Evolutionary conservation across 2,329 filamentous ascomycete genomes (phyloP), one percentile per base, ranked within the genome.

Genomic region (Cladophialophora bantiana): DNA sequence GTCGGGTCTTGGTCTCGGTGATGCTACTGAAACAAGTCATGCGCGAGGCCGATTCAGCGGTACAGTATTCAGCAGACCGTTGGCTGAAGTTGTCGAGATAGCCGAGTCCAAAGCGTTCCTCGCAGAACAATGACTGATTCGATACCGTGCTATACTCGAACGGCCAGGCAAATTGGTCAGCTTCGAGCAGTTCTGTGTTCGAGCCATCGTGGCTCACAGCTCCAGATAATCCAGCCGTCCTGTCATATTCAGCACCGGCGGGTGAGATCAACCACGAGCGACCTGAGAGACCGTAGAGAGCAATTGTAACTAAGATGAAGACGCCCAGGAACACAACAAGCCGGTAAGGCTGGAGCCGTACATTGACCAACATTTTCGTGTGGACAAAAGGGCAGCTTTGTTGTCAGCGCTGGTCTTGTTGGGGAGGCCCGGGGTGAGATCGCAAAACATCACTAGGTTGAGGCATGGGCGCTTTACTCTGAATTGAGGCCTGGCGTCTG

Each of bases 11-110:
- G 40, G n/a, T 42, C n/a, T 42, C 40, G 40, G 40, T 42, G 40
- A 42, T 42, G n/a, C 40, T 42, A 42, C 40, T 42, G n/a, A 42
- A 42, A 42, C 40, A 42, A 12, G 40, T 42, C 40, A 42, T 42
- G 40, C 3, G 40, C 40, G 40, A 42, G 40, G 40, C 40, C 2
- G 40, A 42, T 42, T 12, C 12, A n/a, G 40, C 40, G 40, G 40
- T 42, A 42, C 40, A 42, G 40, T 42, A 42, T 42, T 42, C 40
- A n/a, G 40, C 40, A n/a, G 40, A 42, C 40, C n/a, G 40, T 42
- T n/a, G 40, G 4, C 40, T 42, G 40, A 42, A 42, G 40, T 42
- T 42, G 40, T 42, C 40, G 40, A 42, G 40, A n/a, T 12, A 42
- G 40, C 40, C 40, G 40, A 42, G 2, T n/a, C 40, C 40, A 42